A percentile compares a stretch with the other conserved stretches of the same genome.
Conservation (phyloP, 208 protist genomes). For the Jaenimonas drosophilae region DNA sequence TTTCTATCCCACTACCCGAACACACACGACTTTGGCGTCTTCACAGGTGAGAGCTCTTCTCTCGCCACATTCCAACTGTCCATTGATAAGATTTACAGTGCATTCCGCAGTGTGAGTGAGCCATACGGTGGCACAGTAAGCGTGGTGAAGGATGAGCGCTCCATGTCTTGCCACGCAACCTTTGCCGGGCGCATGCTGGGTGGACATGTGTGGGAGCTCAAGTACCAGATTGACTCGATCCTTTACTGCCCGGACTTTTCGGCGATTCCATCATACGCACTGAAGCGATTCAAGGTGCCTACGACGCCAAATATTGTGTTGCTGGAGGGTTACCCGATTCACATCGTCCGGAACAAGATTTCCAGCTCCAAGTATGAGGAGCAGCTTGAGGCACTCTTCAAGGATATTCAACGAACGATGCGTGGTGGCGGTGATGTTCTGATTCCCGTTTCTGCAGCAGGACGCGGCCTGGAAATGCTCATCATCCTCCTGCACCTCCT, state of each 20-base stretch:
- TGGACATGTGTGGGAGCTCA: slow-evolving; percentile 66
- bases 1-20: slow-evolving; percentile 80
- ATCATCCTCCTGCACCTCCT: slow-evolving; percentile 59
- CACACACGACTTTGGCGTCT: slow-evolving; percentile 27
- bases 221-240: slow-evolving; percentile 84
- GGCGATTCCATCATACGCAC: slow-evolving; percentile 55
- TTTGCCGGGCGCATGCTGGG: slow-evolving; percentile 74
- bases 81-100: slow-evolving; percentile 77
- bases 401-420: slow-evolving; percentile 69
- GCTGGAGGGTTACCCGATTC: slow-evolving; percentile 41
- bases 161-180: slow-evolving; percentile 52
- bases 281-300: slow-evolving; percentile 61
- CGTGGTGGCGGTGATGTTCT: slow-evolving; percentile 79
- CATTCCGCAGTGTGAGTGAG: slow-evolving; percentile 67
- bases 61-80: slow-evolving; percentile 36
- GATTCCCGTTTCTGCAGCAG: slow-evolving; percentile 63
- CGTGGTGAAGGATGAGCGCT: slow-evolving; percentile 34
- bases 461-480: slow-evolving; percentile 71
- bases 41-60: slow-evolving; percentile 5
- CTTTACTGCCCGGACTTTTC: slow-evolving; percentile 87
- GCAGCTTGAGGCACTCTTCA: slow-evolving; percentile 59
- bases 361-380: slow-evolving; percentile 51
- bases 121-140: slow-evolving; percentile 71
- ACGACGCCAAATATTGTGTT: slow-evolving; percentile 66
- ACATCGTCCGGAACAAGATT: slow-evolving; percentile 8